These are phyloP conservation scores for Laburnicola sp. DNA, from an alignment of 2,329 filamentous ascomycete species.

Conservation along the genomic window DNA sequence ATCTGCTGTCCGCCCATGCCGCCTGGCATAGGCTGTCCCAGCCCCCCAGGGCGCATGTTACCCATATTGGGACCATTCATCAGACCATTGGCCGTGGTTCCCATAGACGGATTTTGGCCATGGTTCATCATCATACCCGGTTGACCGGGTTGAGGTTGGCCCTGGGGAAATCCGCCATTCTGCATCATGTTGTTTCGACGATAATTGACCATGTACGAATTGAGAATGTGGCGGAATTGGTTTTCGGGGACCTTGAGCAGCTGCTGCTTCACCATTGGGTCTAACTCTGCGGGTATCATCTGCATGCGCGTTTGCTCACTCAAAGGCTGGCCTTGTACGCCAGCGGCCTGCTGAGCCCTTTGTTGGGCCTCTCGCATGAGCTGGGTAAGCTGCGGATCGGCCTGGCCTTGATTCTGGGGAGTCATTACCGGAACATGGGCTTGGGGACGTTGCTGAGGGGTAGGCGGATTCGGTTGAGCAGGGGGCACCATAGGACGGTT, in stretches of 20 bases:
- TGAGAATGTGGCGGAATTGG: constrained; percentile 36
- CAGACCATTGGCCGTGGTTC: constrained; percentile 30
- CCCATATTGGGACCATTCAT: constrained; percentile 33
- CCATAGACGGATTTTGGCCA: constrained; percentile 27
- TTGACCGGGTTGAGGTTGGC: constrained; percentile 26
- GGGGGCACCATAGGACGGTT: constrained; percentile 53
- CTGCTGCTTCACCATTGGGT: constrained; percentile 35
- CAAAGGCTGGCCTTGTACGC: constrained; percentile 33
- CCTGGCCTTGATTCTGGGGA: constrained; percentile 30
- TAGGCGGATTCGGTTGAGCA: constrained; percentile 45
- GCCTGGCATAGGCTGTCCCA: constrained; percentile 34
- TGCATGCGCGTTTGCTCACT: constrained; percentile 38
- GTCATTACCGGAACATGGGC: constrained; percentile 42
- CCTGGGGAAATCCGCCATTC: constrained; percentile 25
- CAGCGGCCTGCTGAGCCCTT: constrained; percentile 31
- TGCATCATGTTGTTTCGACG: constrained; percentile 30
- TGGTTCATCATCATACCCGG: constrained; percentile 38
- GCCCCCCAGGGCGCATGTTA: constrained; percentile 29
- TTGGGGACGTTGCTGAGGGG: constrained; percentile 42
- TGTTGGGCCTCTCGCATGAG: constrained; percentile 43
- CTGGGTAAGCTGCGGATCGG: constrained; percentile 34
- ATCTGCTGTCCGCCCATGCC: constrained; percentile 28
- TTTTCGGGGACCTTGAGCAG: constrained; percentile 41
- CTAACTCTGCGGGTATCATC: constrained; percentile 38
- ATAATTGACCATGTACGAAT: constrained; percentile 27